These are phyloP conservation scores for Mycena chlorophos DNA, from an alignment of 768 basidiomycete species.

Conservation along the genomic window DNA sequence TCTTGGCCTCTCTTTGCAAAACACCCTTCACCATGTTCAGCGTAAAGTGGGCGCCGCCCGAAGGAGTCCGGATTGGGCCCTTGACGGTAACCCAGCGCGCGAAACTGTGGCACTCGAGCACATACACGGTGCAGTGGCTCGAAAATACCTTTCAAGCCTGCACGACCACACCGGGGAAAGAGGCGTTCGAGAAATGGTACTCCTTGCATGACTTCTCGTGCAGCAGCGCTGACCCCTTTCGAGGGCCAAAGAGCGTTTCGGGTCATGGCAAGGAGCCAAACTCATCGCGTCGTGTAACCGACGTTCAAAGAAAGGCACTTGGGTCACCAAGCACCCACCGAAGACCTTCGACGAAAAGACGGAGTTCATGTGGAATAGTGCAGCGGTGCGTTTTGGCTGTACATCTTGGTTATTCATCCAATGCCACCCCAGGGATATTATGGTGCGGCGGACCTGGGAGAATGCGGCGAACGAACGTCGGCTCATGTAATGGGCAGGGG, in stretches of 20 bases:
- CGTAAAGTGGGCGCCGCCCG: neutral
- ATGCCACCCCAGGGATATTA: slow-evolving; percentile 3
- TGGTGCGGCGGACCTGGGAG: neutral
- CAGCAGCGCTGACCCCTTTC: neutral
- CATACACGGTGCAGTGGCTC: slow-evolving; percentile 15
- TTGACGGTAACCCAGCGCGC: slow-evolving; percentile 9
- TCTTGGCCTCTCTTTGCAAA: neutral
- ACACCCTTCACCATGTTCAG: neutral
- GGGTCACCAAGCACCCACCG: neutral
- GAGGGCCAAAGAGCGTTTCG: neutral
- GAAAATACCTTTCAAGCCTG: slow-evolving; percentile 15
- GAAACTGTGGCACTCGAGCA: slow-evolving; percentile 10
- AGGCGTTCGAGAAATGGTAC: slow-evolving; percentile 11
- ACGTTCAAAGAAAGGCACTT: slow-evolving; percentile 4
- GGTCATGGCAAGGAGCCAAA: slow-evolving; percentile 1
- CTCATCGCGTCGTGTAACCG: slow-evolving; percentile 2
- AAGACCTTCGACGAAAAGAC: slow-evolving; percentile 1
- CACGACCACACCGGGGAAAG: slow-evolving; percentile 3
- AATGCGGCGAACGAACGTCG: neutral
- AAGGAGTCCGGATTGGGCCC: neutral
- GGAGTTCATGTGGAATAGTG: slow-evolving; percentile 5
- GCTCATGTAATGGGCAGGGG: slow-evolving; percentile 1
- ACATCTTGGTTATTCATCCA: neutral
- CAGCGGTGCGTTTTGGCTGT: slow-evolving; percentile 5
- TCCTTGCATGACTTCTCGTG: neutral